Percentiles rank a stretch among this genome's conserved stretches.
These are phyloP conservation scores for Pisolithus sp. DNA, from an alignment of 768 basidiomycete species.

Conservation along the genomic window DNA sequence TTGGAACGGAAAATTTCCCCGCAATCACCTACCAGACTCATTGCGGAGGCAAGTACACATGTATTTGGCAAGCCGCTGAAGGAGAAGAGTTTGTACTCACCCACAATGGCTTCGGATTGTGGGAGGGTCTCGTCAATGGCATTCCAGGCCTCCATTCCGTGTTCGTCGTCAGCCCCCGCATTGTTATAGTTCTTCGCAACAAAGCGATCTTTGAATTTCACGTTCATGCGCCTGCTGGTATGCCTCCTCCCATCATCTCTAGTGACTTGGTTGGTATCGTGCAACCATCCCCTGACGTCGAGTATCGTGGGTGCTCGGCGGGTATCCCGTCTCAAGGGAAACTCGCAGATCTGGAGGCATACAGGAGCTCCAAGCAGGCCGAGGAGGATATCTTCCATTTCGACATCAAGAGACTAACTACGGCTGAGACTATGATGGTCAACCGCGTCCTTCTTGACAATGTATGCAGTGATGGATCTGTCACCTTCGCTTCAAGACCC, in stretches of 20 bases:
- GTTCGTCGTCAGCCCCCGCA: slow-evolving; percentile 31
- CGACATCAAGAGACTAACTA: slow-evolving; percentile 22
- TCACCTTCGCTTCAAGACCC: slow-evolving; percentile 3
- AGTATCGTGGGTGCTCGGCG: neutral
- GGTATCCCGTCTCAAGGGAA: no score
- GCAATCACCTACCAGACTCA: slow-evolving; percentile 21
- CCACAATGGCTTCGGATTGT: slow-evolving; percentile 27
- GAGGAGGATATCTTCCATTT: slow-evolving; percentile 25
- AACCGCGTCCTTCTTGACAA: slow-evolving; percentile 4
- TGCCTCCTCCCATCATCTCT: neutral
- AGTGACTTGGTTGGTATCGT: slow-evolving; percentile 1
- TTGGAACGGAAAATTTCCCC: slow-evolving; percentile 9
- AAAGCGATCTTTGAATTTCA: slow-evolving; percentile 7
- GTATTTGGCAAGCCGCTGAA: slow-evolving; percentile 31
- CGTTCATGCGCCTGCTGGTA: no score
- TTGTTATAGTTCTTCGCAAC: slow-evolving; percentile 26
- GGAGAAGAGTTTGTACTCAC: slow-evolving; percentile 30
- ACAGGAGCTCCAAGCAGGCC: neutral
- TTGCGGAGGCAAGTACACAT: slow-evolving; percentile 26
- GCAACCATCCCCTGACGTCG: neutral
- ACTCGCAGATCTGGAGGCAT: neutral
- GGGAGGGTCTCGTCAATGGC: slow-evolving; percentile 27
- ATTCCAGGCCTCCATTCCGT: slow-evolving; percentile 21
- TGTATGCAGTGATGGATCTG: neutral
- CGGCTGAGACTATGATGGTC: slow-evolving; percentile 1